These are phyloP conservation scores for Neonectria sp. DNA, from an alignment of 2,329 filamentous ascomycete species.

Conservation along the genomic window DNA sequence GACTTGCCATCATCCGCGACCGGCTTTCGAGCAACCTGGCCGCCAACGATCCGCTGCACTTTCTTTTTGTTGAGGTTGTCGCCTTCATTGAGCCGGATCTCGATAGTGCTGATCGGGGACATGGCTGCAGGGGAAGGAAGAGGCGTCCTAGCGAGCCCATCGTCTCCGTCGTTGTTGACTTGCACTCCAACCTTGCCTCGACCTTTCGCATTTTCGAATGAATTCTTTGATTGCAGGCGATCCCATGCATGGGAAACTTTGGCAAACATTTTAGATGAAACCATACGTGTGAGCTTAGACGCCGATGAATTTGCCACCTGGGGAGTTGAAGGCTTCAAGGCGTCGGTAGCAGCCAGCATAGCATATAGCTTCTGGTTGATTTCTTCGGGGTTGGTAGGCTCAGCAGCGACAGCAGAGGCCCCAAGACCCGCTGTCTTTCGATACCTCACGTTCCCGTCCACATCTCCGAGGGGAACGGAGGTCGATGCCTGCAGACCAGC, in stretches of 20 bases:
- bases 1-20: conserved; percentile 49
- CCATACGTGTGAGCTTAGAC: conserved; percentile 48
- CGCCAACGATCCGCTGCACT: conserved; percentile 52
- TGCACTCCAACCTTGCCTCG: background rate
- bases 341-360: conserved; percentile 56
- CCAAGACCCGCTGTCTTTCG: conserved; percentile 9
- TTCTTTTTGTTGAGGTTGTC: conserved; percentile 54
- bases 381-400: conserved; percentile 39
- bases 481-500: conserved; percentile 19
- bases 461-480: conserved; percentile 28
- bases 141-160: conserved; percentile 18
- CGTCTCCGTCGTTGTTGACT: conserved; percentile 1
- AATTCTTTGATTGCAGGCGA: conserved; percentile 49
- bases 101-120: conserved; percentile 49
- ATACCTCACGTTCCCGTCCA: conserved; percentile 34
- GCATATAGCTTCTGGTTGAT: conserved; percentile 53
- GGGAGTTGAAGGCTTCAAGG: conserved; percentile 50
- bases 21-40: conserved; percentile 49
- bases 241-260: conserved; percentile 55
- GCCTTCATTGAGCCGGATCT: conserved; percentile 54
- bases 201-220: conserved; percentile 37
- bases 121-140: conserved; percentile 26
- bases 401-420: background rate
- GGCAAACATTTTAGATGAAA: conserved; percentile 50
- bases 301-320: conserved; percentile 24